Evolutionary conservation across 768 basidiomycete genomes (phyloP), one percentile per base, ranked within the genome.

Genomic region (Mycena capillaripes): DNA sequence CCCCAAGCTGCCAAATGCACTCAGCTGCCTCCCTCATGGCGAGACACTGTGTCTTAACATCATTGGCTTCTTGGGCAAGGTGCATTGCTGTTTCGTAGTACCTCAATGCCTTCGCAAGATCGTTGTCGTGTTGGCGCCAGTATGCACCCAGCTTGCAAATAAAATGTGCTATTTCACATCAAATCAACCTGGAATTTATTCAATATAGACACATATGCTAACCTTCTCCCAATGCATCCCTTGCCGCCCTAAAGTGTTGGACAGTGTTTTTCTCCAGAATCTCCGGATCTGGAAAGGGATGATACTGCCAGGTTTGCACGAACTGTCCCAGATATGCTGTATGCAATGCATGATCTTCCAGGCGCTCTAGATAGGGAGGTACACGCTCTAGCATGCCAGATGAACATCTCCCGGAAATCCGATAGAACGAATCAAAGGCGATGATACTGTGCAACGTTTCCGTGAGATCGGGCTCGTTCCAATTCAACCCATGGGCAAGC

Each of bases 151-250:
- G 16, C 10, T 9, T 56, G 25, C 42, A 57, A 23, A 68, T 4
- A 10, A 72, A 52, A 44, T 27, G 42, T 16, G 59, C 71, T 72
- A 16, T 5, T 40, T 12, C 38, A 10, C 1, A 3, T 3, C 29
- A 21, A 38, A 23, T 67, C 34, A 55, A 27, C 9, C 14, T 6
- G 1, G 17, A 61, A 44, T n/a, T 19, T 19, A 57, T 2, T 17
- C 19, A 19, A 19, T 38, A 38, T 38, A 8, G n/a, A n/a, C n/a
- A n/a, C n/a, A 27, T 14, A 34, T 57, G 25, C 59, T 62, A n/a
- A 72, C 71, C 71, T 64, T 72, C 71, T 9, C 61, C 71, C 1
- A 55, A 48, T 5, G 23, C 25, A 61, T 72, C 60, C 29, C 50
- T 48, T 1, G 25, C 55, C 14, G 53, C 61, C 19, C 57, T 46